Percentiles rank a stretch among this genome's conserved stretches.
These are phyloP conservation scores for Penicillium polonicum DNA, from an alignment of 2,329 filamentous ascomycete genomes.

Conservation along the genomic window DNA sequence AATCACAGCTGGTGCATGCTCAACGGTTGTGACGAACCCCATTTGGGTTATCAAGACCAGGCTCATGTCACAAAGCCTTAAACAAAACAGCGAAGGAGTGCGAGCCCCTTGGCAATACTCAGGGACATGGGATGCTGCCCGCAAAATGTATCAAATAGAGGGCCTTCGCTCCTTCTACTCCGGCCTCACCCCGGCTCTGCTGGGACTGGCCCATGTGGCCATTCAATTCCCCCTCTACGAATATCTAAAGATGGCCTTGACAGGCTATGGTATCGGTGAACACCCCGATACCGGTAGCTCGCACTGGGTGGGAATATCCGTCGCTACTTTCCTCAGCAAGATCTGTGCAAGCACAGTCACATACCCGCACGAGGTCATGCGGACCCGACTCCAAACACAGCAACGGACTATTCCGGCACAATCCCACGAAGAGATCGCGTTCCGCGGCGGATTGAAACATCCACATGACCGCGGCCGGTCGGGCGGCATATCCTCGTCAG, in stretches of 20 bases:
- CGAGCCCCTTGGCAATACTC: conserved; percentile 77
- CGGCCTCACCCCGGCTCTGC: conserved; percentile 83
- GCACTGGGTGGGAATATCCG: conserved; percentile 80
- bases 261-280: conserved; percentile 82
- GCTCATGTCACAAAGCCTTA: conserved; percentile 83
- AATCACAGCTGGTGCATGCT: conserved; percentile 84
- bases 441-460: conserved; percentile 41
- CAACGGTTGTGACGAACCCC: conserved; percentile 90
- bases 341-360: conserved; percentile 91
- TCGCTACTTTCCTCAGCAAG: conserved; percentile 90
- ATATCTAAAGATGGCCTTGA: conserved; percentile 85
- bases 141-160: conserved; percentile 92
- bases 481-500: conserved; percentile 49
- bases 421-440: conserved; percentile 54
- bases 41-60: conserved; percentile 99
- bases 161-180: conserved; percentile 92
- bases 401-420: conserved; percentile 59
- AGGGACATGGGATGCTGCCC: conserved; percentile 84
- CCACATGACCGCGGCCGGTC: conserved; percentile 48
- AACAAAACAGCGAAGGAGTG: conserved; percentile 52
- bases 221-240: conserved; percentile 98
- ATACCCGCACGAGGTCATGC: conserved; percentile 94
- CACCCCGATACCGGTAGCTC: conserved; percentile 59
- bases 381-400: conserved; percentile 91
- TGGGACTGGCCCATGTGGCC: conserved; percentile 91